Percentiles rank a stretch among this genome's conserved stretches.
Conservation (phyloP, 164 flowering plant genomes). For the Berberis thunbergii region DNA sequence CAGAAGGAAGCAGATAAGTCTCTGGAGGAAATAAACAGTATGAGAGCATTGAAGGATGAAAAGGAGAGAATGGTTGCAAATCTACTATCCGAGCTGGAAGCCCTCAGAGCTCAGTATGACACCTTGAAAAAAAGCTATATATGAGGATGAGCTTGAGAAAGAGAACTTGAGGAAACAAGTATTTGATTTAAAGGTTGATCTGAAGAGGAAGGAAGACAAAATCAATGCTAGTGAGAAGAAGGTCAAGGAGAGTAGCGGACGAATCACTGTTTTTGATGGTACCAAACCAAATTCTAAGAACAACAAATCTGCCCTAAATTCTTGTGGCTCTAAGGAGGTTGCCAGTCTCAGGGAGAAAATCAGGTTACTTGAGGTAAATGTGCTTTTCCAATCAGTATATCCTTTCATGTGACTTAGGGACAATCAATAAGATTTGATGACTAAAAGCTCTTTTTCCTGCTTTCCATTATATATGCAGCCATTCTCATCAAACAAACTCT, state of each 20-base stretch:
- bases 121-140: slow-evolving; percentile 36
- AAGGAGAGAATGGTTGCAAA: slow-evolving; percentile 27
- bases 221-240: slow-evolving; percentile 43
- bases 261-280: slow-evolving; percentile 22
- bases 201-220: slow-evolving; percentile 56
- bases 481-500: no score
- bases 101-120: slow-evolving; percentile 33
- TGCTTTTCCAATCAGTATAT: background rate
- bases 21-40: slow-evolving; percentile 30
- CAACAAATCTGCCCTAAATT: slow-evolving; percentile 21
- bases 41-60: slow-evolving; percentile 39
- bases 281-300: slow-evolving; percentile 22
- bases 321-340: slow-evolving; percentile 45
- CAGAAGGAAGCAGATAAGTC: slow-evolving; percentile 42
- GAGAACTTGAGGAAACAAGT: slow-evolving; percentile 57
- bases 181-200: slow-evolving; percentile 36
- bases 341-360: slow-evolving; percentile 49
- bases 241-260: slow-evolving; percentile 23
- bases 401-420: no score
- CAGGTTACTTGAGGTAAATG: slow-evolving; percentile 60
- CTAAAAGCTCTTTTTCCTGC: no score
- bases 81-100: slow-evolving; percentile 41
- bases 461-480: no score
- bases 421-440: no score
- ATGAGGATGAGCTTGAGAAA: slow-evolving; percentile 57